These are phyloP conservation scores for Pythium phragmiticola DNA, from an alignment of 352 stramenopile genomes.

Conservation along the genomic window DNA sequence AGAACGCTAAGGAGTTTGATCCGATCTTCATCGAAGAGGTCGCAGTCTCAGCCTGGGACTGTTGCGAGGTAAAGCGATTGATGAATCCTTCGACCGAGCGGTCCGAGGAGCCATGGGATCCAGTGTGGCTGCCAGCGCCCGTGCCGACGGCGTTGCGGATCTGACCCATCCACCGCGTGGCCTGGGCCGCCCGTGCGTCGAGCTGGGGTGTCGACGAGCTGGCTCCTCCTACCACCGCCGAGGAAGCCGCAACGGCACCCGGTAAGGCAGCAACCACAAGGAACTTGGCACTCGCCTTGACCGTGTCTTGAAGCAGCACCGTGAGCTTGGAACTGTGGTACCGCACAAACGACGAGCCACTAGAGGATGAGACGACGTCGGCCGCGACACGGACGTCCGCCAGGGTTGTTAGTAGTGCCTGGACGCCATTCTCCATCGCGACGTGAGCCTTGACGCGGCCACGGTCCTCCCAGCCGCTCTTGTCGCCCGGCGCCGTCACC, in stretches of 20 bases:
- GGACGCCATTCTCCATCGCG: conserved; percentile 54
- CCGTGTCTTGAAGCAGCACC: conserved; percentile 69
- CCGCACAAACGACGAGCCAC: conserved; percentile 59
- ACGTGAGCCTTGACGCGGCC: conserved; percentile 49
- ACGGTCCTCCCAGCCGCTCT: conserved; percentile 22
- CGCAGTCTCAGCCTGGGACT: conserved; percentile 23
- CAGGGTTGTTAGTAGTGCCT: conserved; percentile 54
- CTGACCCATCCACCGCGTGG: conserved; percentile 46
- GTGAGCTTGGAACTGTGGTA: conserved; percentile 84
- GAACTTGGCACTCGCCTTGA: conserved; percentile 63
- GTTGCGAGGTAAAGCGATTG: conserved; percentile 46
- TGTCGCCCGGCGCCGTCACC: neutral
- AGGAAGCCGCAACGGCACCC: neutral
- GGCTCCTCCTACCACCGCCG: neutral
- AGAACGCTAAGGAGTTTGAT: conserved; percentile 31
- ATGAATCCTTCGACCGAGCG: conserved; percentile 67
- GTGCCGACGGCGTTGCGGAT: conserved; percentile 39
- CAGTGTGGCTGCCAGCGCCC: conserved; percentile 12
- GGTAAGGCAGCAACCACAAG: conserved; percentile 43
- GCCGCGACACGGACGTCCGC: conserved; percentile 41
- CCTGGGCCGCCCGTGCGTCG: conserved; percentile 10
- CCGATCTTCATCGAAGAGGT: no score
- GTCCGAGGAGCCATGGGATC: conserved; percentile 28
- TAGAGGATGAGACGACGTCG: conserved; percentile 4
- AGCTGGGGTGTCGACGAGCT: neutral